A percentile compares a stretch with the other conserved stretches of the same genome.
Evolutionary conservation across 176 grass and related monocot genomes (phyloP).

Genomic region (Elymus sibiricus): DNA sequence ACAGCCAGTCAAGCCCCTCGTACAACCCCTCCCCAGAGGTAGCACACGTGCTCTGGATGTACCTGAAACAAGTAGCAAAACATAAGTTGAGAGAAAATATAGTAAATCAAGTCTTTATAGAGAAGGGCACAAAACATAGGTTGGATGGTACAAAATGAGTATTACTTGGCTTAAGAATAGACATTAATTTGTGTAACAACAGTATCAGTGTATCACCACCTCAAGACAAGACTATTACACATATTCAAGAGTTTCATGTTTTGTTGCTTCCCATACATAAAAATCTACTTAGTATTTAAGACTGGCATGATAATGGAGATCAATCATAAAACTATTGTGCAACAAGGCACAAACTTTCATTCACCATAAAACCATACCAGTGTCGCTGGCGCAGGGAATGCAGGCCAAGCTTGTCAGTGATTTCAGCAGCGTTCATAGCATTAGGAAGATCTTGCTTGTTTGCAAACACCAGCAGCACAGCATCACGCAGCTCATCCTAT

Average conservation of each 20-base stretch:
- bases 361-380: constrained; percentile 28
- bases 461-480: constrained; percentile 54
- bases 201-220: neutral
- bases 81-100: neutral
- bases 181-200: neutral
- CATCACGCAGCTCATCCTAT: constrained; percentile 58
- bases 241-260: neutral
- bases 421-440: constrained; percentile 56
- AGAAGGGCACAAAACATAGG: neutral
- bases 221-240: neutral
- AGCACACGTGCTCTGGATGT: constrained; percentile 66
- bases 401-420: constrained; percentile 51
- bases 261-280: neutral
- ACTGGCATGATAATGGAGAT: neutral
- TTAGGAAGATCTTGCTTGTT: constrained; percentile 69
- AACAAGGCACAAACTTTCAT: neutral
- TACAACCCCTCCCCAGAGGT: constrained; percentile 63
- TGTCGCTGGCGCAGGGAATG: constrained; percentile 59
- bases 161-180: neutral
- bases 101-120: neutral
- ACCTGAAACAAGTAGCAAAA: constrained; percentile 22
- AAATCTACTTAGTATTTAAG: neutral
- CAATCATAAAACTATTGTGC: neutral
- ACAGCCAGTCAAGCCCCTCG: constrained; percentile 58
- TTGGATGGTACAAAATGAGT: neutral